phyloP scores from a whole-genome alignment of 2,329 filamentous ascomycete species.

The Biscogniauxia sp. region DNA sequence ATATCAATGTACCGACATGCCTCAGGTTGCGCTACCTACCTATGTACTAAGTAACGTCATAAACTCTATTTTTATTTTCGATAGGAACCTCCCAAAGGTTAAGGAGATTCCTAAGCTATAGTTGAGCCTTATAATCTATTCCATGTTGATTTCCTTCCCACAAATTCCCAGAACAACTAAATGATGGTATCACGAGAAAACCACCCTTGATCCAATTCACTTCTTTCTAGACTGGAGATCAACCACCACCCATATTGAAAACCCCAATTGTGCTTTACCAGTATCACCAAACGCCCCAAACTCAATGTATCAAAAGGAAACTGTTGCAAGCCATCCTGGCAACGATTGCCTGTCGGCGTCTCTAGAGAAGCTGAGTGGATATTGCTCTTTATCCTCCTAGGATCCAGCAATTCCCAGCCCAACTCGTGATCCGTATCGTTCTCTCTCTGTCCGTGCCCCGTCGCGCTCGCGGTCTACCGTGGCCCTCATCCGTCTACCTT shows the following conservation, averaged over 20 bases:
- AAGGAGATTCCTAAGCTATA: too few relatives aligned
- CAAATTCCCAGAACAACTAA: neutral
- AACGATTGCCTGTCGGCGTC: slow-evolving; percentile 3
- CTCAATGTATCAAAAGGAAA: neutral
- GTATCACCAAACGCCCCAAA: slow-evolving; percentile 4
- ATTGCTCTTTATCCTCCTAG: slow-evolving; percentile 26
- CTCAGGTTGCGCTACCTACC: too few relatives aligned
- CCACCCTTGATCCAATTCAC: neutral
- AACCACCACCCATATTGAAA: slow-evolving; percentile 1
- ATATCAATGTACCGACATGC: too few relatives aligned
- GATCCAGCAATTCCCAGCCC: slow-evolving; percentile 54
- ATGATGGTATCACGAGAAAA: neutral
- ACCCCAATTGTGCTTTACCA: slow-evolving; percentile 10
- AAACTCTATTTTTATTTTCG: too few relatives aligned
- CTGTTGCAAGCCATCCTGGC: neutral
- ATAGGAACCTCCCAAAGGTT: too few relatives aligned
- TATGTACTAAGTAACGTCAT: too few relatives aligned
- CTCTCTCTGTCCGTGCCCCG: slow-evolving; percentile 27
- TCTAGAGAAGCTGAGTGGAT: slow-evolving; percentile 9
- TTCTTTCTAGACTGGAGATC: neutral
- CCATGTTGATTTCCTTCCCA: neutral
- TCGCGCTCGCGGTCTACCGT: slow-evolving; percentile 34
- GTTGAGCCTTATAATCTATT: neutral
- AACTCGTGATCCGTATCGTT: slow-evolving; percentile 36
- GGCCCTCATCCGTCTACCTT: slow-evolving; percentile 70